A percentile compares a stretch with the other conserved stretches of the same genome.
phyloP scores from a whole-genome alignment of 257 asterid species.

The Nicotiana undulata region DNA sequence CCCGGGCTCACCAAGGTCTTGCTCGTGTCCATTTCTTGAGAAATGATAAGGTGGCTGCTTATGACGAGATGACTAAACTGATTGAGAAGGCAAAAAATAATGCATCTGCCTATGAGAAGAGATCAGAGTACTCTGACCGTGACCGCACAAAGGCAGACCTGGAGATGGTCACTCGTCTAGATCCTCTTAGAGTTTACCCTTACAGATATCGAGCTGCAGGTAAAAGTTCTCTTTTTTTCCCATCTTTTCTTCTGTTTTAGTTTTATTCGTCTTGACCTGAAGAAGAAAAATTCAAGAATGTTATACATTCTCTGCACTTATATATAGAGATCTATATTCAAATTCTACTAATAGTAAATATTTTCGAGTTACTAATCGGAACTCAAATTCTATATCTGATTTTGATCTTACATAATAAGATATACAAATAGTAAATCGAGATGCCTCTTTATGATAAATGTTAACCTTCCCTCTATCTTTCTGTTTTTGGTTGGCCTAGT shows the following conservation, averaged over 20 bases:
- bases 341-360: not conserved
- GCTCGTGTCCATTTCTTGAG: slow-evolving; percentile 92
- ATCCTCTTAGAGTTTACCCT: slow-evolving; percentile 94
- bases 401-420: not conserved
- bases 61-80: slow-evolving; percentile 89
- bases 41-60: slow-evolving; percentile 80
- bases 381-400: not conserved
- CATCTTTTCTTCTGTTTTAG: not conserved
- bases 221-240: slow-evolving; percentile 14
- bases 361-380: not conserved
- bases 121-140: slow-evolving; percentile 94
- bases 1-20: slow-evolving; percentile 98
- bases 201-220: slow-evolving; percentile 99
- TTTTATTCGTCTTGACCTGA: not conserved
- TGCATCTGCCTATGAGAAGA: slow-evolving; percentile 92
- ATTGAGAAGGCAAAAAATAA: slow-evolving; percentile 79
- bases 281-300: not conserved
- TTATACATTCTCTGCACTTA: not conserved
- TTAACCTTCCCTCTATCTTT: not conserved
- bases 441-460: not conserved
- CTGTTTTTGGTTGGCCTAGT: not conserved
- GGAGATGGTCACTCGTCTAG: slow-evolving; percentile 81
- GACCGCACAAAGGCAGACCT: slow-evolving; percentile 89
- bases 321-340: not conserved
- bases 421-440: not conserved